phyloP scores from a whole-genome alignment of 495 filamentous ascomycete genomes.

The Lepidopterella palustris region DNA sequence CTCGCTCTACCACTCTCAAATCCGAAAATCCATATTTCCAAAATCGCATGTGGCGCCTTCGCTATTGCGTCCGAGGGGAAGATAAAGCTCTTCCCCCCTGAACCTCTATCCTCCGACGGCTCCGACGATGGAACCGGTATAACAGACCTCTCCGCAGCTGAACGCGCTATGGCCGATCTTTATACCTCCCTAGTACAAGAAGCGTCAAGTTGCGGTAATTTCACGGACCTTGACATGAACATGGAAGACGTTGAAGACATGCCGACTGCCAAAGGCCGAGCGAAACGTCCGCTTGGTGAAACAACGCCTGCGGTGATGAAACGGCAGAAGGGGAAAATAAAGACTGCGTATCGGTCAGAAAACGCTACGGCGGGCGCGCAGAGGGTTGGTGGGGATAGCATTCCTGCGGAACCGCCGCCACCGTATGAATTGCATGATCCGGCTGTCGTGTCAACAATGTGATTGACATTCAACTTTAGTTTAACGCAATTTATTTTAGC shows the following conservation, averaged over 20 bases:
- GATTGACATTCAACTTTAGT: too few relatives aligned
- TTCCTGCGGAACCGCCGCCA: slow-evolving; percentile 11
- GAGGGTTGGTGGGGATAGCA: neutral
- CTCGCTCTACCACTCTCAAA: slow-evolving; percentile 30
- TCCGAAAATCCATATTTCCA: slow-evolving; percentile 24
- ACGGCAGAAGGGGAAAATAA: neutral
- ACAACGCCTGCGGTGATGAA: neutral
- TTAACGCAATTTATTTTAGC: too few relatives aligned
- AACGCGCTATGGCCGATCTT: slow-evolving; percentile 20
- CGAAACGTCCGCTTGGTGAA: neutral
- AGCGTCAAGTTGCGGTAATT: slow-evolving; percentile 21
- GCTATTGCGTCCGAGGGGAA: slow-evolving; percentile 26
- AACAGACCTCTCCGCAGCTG: slow-evolving; percentile 2
- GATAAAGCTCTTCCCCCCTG: slow-evolving; percentile 22
- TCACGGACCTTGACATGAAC: slow-evolving; percentile 7
- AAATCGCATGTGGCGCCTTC: slow-evolving; percentile 28
- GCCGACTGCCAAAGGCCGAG: neutral
- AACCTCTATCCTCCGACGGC: neutral
- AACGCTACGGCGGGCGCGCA: neutral
- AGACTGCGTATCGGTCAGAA: neutral
- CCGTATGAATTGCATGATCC: slow-evolving; percentile 16
- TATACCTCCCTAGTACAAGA: slow-evolving; percentile 22
- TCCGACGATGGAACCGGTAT: neutral
- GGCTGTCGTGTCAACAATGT: neutral
- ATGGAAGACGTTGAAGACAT: neutral